Conservation (phyloP, 2,329 filamentous ascomycete genomes). For the Calonectria ilicicola region DNA sequence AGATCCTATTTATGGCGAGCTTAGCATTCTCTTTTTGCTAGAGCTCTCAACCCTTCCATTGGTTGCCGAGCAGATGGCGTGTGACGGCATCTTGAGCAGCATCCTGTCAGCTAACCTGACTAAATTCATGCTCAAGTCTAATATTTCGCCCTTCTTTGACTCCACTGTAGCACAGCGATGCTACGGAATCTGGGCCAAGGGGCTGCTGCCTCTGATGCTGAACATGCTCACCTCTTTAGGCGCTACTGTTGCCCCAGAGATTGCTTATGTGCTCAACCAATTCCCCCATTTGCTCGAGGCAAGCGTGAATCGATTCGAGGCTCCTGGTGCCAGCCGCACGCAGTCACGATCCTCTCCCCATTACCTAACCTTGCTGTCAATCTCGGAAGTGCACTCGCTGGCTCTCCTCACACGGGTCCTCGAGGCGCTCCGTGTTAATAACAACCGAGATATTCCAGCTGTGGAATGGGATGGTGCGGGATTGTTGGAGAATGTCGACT, state of each 20-base stretch:
- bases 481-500: conserved; percentile 86
- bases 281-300: conserved; percentile 84
- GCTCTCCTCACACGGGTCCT: conserved; percentile 82
- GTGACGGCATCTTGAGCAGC: conserved; percentile 84
- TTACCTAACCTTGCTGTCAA: conserved; percentile 79
- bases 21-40: conserved; percentile 89
- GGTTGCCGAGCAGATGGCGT: conserved; percentile 90
- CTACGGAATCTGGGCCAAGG: conserved; percentile 91
- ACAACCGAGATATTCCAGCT: conserved; percentile 77
- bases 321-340: conserved; percentile 66
- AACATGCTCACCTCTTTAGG: conserved; percentile 89
- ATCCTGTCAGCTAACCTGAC: conserved; percentile 84
- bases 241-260: conserved; percentile 83
- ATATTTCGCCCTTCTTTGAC: conserved; percentile 83
- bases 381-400: conserved; percentile 83
- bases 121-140: conserved; percentile 77
- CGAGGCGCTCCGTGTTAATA: conserved; percentile 71
- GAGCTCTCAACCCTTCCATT: conserved; percentile 85
- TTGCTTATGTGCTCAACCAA: conserved; percentile 88
- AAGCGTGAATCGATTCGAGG: conserved; percentile 78
- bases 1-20: conserved; percentile 92
- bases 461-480: conserved; percentile 80
- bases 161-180: conserved; percentile 76
- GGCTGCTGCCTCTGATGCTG: conserved; percentile 86
- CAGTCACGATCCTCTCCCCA: conserved; percentile 61